phyloP scores from a whole-genome alignment of 2,329 filamentous ascomycete genomes.

The Aspergillus sp. region DNA sequence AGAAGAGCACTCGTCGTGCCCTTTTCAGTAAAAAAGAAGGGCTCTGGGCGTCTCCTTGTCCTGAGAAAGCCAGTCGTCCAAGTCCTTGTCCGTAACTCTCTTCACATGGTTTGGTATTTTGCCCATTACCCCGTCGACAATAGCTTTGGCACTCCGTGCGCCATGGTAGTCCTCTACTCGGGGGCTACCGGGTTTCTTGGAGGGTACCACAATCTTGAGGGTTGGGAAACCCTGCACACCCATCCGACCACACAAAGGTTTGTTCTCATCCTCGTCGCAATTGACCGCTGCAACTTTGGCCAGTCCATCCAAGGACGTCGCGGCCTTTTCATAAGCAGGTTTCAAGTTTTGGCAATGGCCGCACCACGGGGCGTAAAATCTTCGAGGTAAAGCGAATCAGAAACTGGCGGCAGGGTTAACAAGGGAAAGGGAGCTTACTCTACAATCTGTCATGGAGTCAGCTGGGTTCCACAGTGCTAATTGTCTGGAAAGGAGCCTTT shows the following conservation, averaged over 20 bases:
- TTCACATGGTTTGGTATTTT: conserved; percentile 92
- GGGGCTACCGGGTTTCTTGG: conserved; percentile 74
- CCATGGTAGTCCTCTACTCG: conserved; percentile 89
- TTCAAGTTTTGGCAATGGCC: conserved; percentile 96
- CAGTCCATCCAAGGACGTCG: conserved; percentile 80
- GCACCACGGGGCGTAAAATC: conserved; percentile 98
- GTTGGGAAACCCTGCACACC: conserved; percentile 94
- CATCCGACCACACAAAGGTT: conserved; percentile 76
- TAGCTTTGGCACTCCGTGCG: conserved; percentile 73
- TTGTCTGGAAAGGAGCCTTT: neutral
- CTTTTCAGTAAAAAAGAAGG: conserved; percentile 92
- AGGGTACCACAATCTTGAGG: conserved; percentile 84
- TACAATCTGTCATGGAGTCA: conserved; percentile 40
- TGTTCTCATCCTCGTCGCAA: conserved; percentile 92
- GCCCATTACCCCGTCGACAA: conserved; percentile 77
- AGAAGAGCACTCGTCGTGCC: conserved; percentile 78
- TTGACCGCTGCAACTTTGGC: conserved; percentile 93
- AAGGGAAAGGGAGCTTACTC: conserved; percentile 39
- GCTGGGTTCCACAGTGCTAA: conserved; percentile 2
- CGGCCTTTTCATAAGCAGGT: conserved; percentile 91
- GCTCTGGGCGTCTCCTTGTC: conserved; percentile 72
- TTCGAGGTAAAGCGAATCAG: conserved; percentile 38
- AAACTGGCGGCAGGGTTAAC: conserved; percentile 9
- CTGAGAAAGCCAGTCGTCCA: conserved; percentile 68
- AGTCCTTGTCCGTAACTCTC: conserved; percentile 70